These are phyloP conservation scores for Aspergillus neoniger DNA, from an alignment of 2,329 filamentous ascomycete species.

Conservation along the genomic window DNA sequence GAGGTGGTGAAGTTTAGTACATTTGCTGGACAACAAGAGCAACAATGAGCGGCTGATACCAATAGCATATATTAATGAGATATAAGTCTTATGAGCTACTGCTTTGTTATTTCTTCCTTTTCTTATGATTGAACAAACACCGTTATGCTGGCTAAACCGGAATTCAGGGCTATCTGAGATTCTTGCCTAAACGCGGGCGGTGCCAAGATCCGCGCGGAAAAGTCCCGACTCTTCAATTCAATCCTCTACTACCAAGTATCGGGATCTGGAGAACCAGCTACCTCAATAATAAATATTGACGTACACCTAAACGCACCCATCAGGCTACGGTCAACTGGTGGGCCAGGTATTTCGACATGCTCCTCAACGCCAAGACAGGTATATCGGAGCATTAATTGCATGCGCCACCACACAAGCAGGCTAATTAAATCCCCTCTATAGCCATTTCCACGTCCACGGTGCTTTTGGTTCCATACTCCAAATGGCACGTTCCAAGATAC, in stretches of 20 bases:
- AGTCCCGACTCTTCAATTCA: background rate
- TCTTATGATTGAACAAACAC: background rate
- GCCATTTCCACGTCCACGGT: conserved; percentile 66
- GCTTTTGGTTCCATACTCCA: conserved; percentile 80
- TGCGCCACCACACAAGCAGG: background rate
- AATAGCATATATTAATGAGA: conserved; percentile 2
- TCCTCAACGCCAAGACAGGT: conserved; percentile 41
- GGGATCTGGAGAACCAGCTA: background rate
- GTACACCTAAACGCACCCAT: background rate
- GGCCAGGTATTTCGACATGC: conserved; percentile 25
- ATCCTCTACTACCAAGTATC: background rate
- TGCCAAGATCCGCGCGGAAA: conserved; percentile 23
- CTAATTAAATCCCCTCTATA: conserved; percentile 37
- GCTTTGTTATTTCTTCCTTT: background rate
- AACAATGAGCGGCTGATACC: conserved; percentile 28
- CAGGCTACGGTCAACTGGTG: background rate
- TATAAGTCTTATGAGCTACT: conserved; percentile 6
- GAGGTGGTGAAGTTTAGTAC: conserved; percentile 65
- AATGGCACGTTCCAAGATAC: conserved; percentile 78
- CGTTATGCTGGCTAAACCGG: background rate
- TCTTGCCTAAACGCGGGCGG: conserved; percentile 7
- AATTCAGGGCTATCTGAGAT: background rate
- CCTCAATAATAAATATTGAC: background rate
- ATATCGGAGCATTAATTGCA: conserved; percentile 1
- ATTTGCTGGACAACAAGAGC: conserved; percentile 39